phyloP scores from a whole-genome alignment of 2,329 filamentous ascomycete species.

The Diaporthe capsici region DNA sequence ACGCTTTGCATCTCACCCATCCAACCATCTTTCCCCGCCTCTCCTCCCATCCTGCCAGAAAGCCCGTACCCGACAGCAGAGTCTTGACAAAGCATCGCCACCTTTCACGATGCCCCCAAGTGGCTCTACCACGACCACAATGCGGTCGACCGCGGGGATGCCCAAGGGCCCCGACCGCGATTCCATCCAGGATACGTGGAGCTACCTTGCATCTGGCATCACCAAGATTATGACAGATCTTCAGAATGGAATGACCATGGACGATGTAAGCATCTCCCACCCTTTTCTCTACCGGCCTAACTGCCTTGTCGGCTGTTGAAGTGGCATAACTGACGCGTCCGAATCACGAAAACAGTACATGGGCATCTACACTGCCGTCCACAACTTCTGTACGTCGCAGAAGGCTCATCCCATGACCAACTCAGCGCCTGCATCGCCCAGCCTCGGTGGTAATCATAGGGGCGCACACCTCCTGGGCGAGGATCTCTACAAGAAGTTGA shows the following conservation, averaged over 20 bases:
- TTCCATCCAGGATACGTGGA: constrained; percentile 75
- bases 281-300: neutral
- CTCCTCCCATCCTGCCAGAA: constrained; percentile 36
- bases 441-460: constrained; percentile 46
- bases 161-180: constrained; percentile 72
- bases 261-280: constrained; percentile 70
- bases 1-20: neutral
- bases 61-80: constrained; percentile 33
- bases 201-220: constrained; percentile 89
- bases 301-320: constrained; percentile 37
- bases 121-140: constrained; percentile 43
- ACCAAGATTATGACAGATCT: constrained; percentile 94
- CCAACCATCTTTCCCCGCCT: constrained; percentile 33
- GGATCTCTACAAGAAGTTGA: constrained; percentile 93
- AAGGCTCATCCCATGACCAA: constrained; percentile 70
- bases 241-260: constrained; percentile 93
- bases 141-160: constrained; percentile 59
- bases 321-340: constrained; percentile 39
- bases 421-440: constrained; percentile 66
- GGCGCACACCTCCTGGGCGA: constrained; percentile 91
- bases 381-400: constrained; percentile 99
- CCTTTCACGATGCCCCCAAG: constrained; percentile 48
- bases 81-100: constrained; percentile 24
- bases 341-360: constrained; percentile 76
- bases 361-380: constrained; percentile 96